Base-by-base conservation (phyloP, 768 basidiomycete species). In the Pholiota conissans region DNA sequence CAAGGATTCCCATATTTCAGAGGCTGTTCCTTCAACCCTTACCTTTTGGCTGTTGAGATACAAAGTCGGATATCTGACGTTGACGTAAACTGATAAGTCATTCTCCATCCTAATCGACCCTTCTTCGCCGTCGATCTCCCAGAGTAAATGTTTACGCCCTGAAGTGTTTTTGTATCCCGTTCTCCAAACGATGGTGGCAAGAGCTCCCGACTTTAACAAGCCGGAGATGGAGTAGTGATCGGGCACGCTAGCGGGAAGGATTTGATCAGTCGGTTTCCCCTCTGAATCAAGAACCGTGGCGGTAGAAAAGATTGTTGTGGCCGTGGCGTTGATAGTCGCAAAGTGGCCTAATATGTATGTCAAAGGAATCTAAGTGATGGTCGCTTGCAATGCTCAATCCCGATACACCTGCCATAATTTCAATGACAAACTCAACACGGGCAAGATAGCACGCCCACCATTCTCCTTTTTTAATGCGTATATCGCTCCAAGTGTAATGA, bases 41-140 rank as follows among this genome's bases (percentile, higher is more conserved):
- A 75, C 64, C 39, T 55, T 56, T 49, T 71, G 64, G 5, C 72
- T 72, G 40, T 76, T 70, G 52, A 76, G 26, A 51, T 61, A 74
- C 45, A 74, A 29, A 14, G 60, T 57, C 26, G 72, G 72, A 27
- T 69, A 63, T 5, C 18, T 9, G 8, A 72, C 60, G 1, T 59
- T 59, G 11, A 45, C 49, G 4, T 35, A 40, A 26, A 48, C 35
- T 2, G 42, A 27, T n/a, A 22, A 26, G 27, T 58, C 55, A 4
- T 48, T 52, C 52, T 58, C 56, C 11, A 61, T 3, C 47, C 52
- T 30, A 11, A 62, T 70, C 6, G 61, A 60, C 0, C 72, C 73
- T 1, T 71, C 66, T 40, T 74, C 73, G 5, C 73, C 74, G 27
- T 74, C 70, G 28, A 75, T 74, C 54, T 66, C 61, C 74, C 74